A percentile compares a stretch with the other conserved stretches of the same genome.
These are phyloP conservation scores for Neoscytalidium dimidiatum DNA, from an alignment of 2,329 filamentous ascomycete genomes.

Conservation along the genomic window DNA sequence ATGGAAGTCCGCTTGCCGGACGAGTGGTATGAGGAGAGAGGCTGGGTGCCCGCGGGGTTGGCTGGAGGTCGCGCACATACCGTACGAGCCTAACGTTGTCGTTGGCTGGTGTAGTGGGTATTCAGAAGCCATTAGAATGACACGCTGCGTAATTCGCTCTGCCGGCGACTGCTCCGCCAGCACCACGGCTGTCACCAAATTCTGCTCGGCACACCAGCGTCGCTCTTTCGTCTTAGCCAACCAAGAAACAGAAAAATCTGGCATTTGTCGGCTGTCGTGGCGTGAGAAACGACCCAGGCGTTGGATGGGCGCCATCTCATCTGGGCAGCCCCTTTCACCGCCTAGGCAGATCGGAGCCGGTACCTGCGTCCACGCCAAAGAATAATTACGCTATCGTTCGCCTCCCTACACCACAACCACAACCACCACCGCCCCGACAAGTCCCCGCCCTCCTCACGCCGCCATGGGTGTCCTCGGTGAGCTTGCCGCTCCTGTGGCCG, in stretches of 20 bases:
- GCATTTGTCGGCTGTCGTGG: constrained; percentile 18
- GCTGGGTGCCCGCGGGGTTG: neutral
- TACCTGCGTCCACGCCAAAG: constrained; percentile 9
- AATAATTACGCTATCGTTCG: constrained; percentile 3
- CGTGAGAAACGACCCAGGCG: constrained; percentile 17
- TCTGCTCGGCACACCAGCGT: neutral
- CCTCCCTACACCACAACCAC: constrained; percentile 9
- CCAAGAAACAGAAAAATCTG: constrained; percentile 4
- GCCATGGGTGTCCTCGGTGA: constrained; percentile 56
- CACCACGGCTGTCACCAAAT: neutral
- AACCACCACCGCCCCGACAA: constrained; percentile 9
- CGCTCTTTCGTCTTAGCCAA: neutral
- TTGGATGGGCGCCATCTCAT: constrained; percentile 14
- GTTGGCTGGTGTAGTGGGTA: neutral
- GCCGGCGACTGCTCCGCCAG: neutral
- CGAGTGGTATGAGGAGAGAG: neutral
- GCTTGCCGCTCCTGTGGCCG: constrained; percentile 51
- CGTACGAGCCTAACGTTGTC: constrained; percentile 14
- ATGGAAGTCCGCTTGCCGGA: neutral
- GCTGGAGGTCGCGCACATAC: neutral
- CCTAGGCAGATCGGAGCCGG: constrained; percentile 14
- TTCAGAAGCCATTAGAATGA: constrained; percentile 4
- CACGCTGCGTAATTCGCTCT: constrained; percentile 6
- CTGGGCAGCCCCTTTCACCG: constrained; percentile 19
- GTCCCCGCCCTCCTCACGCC: constrained; percentile 15